Base-by-base conservation (phyloP, 2,329 filamentous ascomycete species). In the Alternaria tenuissima region DNA sequence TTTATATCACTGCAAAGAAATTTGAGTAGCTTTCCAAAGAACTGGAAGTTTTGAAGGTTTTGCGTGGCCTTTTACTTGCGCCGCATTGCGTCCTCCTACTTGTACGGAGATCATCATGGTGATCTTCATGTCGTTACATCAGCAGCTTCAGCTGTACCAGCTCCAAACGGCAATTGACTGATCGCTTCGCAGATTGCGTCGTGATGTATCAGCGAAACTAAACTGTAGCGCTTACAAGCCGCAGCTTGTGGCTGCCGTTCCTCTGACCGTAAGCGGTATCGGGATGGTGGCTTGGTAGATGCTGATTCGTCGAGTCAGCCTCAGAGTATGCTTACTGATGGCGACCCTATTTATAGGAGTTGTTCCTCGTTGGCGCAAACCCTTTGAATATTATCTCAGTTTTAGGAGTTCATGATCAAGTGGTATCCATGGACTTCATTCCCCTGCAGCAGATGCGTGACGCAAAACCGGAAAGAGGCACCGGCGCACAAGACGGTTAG, bases 221-320 rank as follows among this genome's bases (percentile, higher is more conserved):
- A 24, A 47, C 57, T 57, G 47, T 68, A 69, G 46, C 65, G 69
- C 6, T 63, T 49, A 34, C 58, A 61, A 7, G 59, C 61, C 11
- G 63, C 65, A 67, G 68, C 26, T 48, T 59, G 62, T 53, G 52
- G 57, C 59, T 59, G 61, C 42, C 9, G 46, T 22, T 55, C 47
- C 20, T 55, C 47, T 59, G 43, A 49, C 63, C 55, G 22, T 36
- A 63, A 61, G 28, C 47, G 52, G 60, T 32, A 59, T 64, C 49
- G 56, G 47, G 41, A 20, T 30, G 28, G 61, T 67, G 63, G 64
- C 64, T 61, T 42, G 42, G 49, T 30, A 26, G 52, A 22, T 38
- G 47, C 47, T 62, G 60, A 62, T 62, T 59, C 44, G 56, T 24
- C 38, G 38, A 53, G 26, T 22, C 9, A 22, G 16, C 20, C 36